Percentiles rank a stretch among this genome's conserved stretches.
phyloP scores from a whole-genome alignment of 768 basidiomycete species.

The Naganishia onofrii region DNA sequence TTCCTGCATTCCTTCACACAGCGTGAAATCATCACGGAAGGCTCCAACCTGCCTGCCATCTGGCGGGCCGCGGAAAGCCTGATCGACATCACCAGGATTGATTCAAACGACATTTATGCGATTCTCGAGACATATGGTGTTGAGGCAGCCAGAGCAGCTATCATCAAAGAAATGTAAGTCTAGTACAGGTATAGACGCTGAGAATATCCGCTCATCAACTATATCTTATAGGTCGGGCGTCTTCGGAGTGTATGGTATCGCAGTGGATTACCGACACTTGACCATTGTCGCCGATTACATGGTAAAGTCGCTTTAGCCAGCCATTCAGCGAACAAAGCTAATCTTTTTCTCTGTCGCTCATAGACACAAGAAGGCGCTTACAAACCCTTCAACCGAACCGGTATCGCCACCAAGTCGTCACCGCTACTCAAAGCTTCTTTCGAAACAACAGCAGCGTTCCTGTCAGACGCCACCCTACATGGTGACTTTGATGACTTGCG shows the following conservation, averaged over 20 bases:
- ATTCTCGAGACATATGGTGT: slow-evolving; percentile 90
- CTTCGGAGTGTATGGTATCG: slow-evolving; percentile 92
- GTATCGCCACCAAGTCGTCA: slow-evolving; percentile 88
- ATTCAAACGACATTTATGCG: slow-evolving; percentile 93
- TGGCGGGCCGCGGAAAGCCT: slow-evolving; percentile 63
- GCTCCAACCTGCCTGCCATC: slow-evolving; percentile 85
- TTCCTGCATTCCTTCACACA: slow-evolving; percentile 15
- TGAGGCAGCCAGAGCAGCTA: slow-evolving; percentile 88
- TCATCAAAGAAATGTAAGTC: slow-evolving; percentile 77
- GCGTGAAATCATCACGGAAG: slow-evolving; percentile 76
- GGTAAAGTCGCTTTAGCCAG: slow-evolving; percentile 60
- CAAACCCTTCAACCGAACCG: slow-evolving; percentile 96
- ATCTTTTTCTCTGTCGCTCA: not conserved
- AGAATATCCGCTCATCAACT: not conserved
- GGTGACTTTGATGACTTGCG: slow-evolving; percentile 93
- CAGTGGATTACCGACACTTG: slow-evolving; percentile 87
- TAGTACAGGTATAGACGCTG: not conserved
- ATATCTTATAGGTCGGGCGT: slow-evolving; percentile 57
- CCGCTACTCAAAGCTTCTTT: slow-evolving; percentile 95
- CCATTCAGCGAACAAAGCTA: not conserved
- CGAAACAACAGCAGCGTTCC: slow-evolving; percentile 89
- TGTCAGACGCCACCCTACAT: slow-evolving; percentile 88
- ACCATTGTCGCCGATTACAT: slow-evolving; percentile 99
- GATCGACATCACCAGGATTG: slow-evolving; percentile 74
- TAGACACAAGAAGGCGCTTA: slow-evolving; percentile 97